Base-by-base conservation (phyloP, 2,329 filamentous ascomycete genomes). In the Pseudonectria buxi region DNA sequence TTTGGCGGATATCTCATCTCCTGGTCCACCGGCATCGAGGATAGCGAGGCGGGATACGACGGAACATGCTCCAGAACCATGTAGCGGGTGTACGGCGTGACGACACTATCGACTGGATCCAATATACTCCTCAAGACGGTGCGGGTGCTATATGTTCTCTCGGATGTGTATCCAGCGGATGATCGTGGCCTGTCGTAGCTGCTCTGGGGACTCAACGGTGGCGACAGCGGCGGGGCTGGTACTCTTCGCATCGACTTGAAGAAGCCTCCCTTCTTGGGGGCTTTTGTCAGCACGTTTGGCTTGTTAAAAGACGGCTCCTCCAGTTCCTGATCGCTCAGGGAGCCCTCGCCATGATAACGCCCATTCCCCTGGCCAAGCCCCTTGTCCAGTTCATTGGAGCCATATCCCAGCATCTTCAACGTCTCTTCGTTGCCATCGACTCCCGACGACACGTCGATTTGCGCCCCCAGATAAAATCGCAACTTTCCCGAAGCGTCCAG, bases 391-490 rank as follows among this genome's bases (percentile, higher is more conserved):
- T 53, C 51, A 0, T 13, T 7, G 1, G 47, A 40, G 11, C 63
- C 56, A n/a, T 57, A 60, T 24, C 58, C 67, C 11, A 79, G 49
- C 6, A 76, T 57, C 6, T 61, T 62, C 29, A 79, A 41, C 6
- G 78, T 61, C 39, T 78, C 74, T 4, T 65, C 63, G 24, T 62
- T 61, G 32, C 60, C 67, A 36, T 68, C 65, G 24, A 78, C 63
- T 0, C 67, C 68, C 3, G 71, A 71, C 1, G 73, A 76, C 11
- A 76, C 68, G 42, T 80, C 72, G 33, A 79, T 66, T 41, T 79
- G 72, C 0, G 67, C 74, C 1, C 72, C 74, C 12, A 81, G 61
- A 45, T 71, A 75, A 52, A 70, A 76, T 0, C 59, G 61, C 2
- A 72, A 53, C 7, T 64, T 65, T 3, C 74, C 74, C 1, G 59